Percentiles rank a stretch among this genome's conserved stretches.
phyloP scores from a whole-genome alignment of 306 rosid species.

The Geum urbanum region DNA sequence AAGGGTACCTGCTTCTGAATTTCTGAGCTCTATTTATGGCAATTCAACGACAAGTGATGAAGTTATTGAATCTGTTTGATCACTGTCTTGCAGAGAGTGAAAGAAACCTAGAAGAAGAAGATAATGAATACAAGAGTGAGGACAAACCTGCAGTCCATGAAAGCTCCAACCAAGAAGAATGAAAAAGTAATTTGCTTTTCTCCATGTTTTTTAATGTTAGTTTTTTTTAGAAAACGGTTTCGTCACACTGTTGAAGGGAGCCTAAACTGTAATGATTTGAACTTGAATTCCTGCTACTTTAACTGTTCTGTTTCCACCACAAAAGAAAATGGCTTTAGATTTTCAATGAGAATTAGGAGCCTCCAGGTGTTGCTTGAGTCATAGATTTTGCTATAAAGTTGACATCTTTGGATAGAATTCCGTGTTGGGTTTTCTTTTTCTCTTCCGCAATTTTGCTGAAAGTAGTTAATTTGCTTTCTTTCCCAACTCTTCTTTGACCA shows the following conservation, averaged over 20 bases:
- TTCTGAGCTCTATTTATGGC: constrained; percentile 28
- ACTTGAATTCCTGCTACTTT: constrained; percentile 19
- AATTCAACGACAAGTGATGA: constrained; percentile 9
- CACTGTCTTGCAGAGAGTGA: constrained; percentile 34
- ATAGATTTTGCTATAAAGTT: constrained; percentile 15
- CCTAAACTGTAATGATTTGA: not conserved
- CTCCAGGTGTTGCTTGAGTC: constrained; percentile 20
- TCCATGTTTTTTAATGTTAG: not conserved
- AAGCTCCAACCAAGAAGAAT: constrained; percentile 47
- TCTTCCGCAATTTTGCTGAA: constrained; percentile 17
- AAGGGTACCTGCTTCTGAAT: constrained; percentile 29
- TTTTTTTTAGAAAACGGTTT: constrained; percentile 50
- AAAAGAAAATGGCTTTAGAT: constrained; percentile 29
- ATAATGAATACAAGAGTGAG: constrained; percentile 50
- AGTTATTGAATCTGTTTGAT: constrained; percentile 22
- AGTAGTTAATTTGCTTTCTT: not conserved
- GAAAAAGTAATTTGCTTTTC: constrained; percentile 47
- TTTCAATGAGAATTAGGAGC: constrained; percentile 10
- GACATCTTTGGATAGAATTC: constrained; percentile 12
- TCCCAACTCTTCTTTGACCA: constrained; percentile 4
- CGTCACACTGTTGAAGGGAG: constrained; percentile 30
- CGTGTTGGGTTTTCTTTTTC: constrained; percentile 11
- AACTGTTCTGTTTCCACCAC: constrained; percentile 19
- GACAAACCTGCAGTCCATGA: constrained; percentile 38
- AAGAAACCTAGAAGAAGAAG: constrained; percentile 12